phyloP scores from a whole-genome alignment of 73 alveolate species.

The Symbiodinium pilosum region DNA sequence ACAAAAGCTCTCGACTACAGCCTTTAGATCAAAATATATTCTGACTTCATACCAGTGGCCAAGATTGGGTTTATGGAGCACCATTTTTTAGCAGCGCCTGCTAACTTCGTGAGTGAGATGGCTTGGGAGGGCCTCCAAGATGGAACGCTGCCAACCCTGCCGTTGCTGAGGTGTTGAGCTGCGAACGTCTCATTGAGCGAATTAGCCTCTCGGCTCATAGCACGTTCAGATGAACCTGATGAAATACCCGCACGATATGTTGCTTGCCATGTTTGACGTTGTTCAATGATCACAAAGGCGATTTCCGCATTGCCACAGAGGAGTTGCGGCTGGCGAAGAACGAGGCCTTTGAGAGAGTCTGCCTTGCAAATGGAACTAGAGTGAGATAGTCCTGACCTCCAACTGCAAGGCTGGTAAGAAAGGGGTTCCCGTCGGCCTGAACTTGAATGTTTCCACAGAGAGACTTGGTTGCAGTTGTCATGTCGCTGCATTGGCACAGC shows the following conservation, averaged over 20 bases:
- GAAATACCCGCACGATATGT: too few relatives aligned
- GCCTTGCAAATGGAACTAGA: background rate
- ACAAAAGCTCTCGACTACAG: too few relatives aligned
- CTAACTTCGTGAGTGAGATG: too few relatives aligned
- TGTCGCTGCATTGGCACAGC: too few relatives aligned
- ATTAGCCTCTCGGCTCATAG: slow-evolving; percentile 28
- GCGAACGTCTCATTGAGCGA: slow-evolving; percentile 89
- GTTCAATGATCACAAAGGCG: too few relatives aligned
- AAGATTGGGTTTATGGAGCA: too few relatives aligned
- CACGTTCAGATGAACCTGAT: too few relatives aligned
- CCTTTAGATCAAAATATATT: too few relatives aligned
- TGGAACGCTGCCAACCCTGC: too few relatives aligned
- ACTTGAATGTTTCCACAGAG: slow-evolving; percentile 57
- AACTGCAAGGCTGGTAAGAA: slow-evolving; percentile 28
- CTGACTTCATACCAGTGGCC: too few relatives aligned
- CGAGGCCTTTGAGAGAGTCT: slow-evolving; percentile 1
- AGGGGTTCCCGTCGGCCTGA: slow-evolving; percentile 69
- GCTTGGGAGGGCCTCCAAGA: too few relatives aligned
- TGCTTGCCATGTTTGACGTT: background rate
- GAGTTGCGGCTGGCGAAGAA: slow-evolving; percentile 70
- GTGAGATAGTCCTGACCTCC: background rate
- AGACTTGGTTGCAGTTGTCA: background rate
- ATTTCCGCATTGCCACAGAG: slow-evolving; percentile 77
- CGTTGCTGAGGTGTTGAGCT: slow-evolving; percentile 82
- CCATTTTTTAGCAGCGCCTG: too few relatives aligned